A percentile compares a stretch with the other conserved stretches of the same genome.
These are phyloP conservation scores for Lyophyllum atratum DNA, from an alignment of 768 basidiomycete species.

Conservation along the genomic window DNA sequence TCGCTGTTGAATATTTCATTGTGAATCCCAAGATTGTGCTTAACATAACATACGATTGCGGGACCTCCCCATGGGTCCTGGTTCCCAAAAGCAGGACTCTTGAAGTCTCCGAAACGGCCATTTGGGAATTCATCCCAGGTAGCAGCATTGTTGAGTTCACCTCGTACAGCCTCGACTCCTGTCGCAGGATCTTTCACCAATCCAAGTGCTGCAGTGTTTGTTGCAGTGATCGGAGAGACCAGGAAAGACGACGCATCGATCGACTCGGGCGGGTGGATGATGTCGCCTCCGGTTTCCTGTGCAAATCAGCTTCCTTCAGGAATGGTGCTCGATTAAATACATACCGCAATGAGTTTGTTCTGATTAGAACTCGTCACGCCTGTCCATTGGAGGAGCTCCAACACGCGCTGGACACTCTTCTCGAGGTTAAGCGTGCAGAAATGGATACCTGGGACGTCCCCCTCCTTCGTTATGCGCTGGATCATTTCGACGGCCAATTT, in stretches of 20 bases:
- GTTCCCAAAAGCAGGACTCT: slow-evolving; percentile 92
- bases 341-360: slow-evolving; percentile 72
- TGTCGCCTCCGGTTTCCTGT: slow-evolving; percentile 39
- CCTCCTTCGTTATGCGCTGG: slow-evolving; percentile 51
- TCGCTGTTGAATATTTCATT: slow-evolving; percentile 40
- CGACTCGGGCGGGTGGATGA: slow-evolving; percentile 25
- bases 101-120: slow-evolving; percentile 96
- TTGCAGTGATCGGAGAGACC: slow-evolving; percentile 67
- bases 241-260: slow-evolving; percentile 39
- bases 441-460: slow-evolving; percentile 75
- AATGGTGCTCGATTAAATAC: slow-evolving; percentile 1
- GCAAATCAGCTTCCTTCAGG: not conserved
- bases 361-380: slow-evolving; percentile 40
- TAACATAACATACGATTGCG: slow-evolving; percentile 50
- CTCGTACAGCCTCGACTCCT: slow-evolving; percentile 63
- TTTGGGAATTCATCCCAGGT: slow-evolving; percentile 98
- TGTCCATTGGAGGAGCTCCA: slow-evolving; percentile 81
- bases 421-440: slow-evolving; percentile 98
- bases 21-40: not conserved
- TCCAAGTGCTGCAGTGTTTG: slow-evolving; percentile 59
- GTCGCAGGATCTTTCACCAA: slow-evolving; percentile 50
- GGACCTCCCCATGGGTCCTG: slow-evolving; percentile 79
- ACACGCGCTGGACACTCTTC: slow-evolving; percentile 85
- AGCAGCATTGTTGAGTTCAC: slow-evolving; percentile 75
- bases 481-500: slow-evolving; percentile 83